These are phyloP conservation scores for Stenocarpella maydis DNA, from an alignment of 2,329 filamentous ascomycete genomes.

Conservation along the genomic window DNA sequence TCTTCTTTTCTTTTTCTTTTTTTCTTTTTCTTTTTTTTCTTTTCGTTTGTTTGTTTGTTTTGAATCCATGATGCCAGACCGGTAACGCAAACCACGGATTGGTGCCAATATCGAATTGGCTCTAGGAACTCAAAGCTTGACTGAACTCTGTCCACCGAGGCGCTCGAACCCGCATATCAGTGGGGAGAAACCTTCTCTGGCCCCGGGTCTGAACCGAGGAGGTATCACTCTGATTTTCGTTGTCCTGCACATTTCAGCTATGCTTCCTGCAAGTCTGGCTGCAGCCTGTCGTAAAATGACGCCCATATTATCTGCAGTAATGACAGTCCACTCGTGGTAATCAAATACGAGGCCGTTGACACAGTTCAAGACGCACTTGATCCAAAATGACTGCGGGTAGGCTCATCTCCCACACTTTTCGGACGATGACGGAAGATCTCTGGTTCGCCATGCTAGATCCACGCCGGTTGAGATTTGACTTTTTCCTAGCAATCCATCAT, in stretches of 20 bases:
- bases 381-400: background rate
- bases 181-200: background rate
- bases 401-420: background rate
- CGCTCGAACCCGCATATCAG: conserved; percentile 1
- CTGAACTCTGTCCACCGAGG: conserved; percentile 12
- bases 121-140: conserved; percentile 8
- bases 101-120: conserved; percentile 12
- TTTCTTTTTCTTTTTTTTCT: too few relatives aligned
- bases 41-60: too few relatives aligned
- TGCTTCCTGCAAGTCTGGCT: background rate
- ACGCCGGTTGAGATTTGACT: background rate
- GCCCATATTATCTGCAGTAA: background rate
- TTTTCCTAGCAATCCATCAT: background rate
- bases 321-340: conserved; percentile 8
- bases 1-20: too few relatives aligned
- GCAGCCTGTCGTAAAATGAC: background rate
- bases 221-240: background rate
- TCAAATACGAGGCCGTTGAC: background rate
- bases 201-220: background rate
- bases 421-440: background rate
- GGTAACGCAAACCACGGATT: background rate
- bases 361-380: background rate
- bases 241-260: background rate
- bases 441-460: background rate
- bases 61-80: background rate